These are phyloP conservation scores for Aspergillus novofumigatus DNA, from an alignment of 2,329 filamentous ascomycete genomes.

Conservation along the genomic window DNA sequence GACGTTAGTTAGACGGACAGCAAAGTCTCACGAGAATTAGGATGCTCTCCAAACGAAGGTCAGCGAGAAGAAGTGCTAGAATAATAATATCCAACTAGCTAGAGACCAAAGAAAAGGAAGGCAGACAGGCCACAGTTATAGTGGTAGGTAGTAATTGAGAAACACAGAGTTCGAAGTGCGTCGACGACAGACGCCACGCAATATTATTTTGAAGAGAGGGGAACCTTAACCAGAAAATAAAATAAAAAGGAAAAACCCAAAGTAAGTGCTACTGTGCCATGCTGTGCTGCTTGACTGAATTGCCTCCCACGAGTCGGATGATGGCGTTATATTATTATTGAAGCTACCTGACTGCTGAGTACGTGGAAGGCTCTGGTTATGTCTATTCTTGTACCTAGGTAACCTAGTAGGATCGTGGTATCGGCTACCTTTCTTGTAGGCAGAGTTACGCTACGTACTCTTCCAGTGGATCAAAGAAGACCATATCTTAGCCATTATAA, in stretches of 20 bases:
- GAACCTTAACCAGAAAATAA: background rate
- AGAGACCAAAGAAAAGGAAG: slow-evolving; percentile 7
- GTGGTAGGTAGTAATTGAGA: background rate
- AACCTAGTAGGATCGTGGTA: slow-evolving; percentile 1
- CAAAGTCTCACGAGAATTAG: background rate
- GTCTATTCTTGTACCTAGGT: background rate
- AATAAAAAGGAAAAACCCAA: background rate
- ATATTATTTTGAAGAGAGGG: slow-evolving; percentile 10
- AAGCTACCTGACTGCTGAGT: background rate
- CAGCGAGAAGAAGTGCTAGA: background rate
- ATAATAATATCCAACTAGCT: slow-evolving; percentile 4
- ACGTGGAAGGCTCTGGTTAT: background rate
- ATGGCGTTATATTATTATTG: slow-evolving; percentile 3
- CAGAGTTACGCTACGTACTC: background rate
- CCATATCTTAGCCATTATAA: background rate
- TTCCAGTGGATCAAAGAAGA: background rate
- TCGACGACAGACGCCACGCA: slow-evolving; percentile 29
- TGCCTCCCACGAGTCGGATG: slow-evolving; percentile 8
- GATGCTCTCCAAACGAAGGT: background rate
- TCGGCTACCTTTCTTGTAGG: background rate
- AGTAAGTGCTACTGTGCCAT: slow-evolving; percentile 14
- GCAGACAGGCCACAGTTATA: slow-evolving; percentile 3
- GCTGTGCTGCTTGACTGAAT: background rate
- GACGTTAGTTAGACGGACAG: background rate
- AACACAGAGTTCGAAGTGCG: slow-evolving; percentile 5